Conservation (phyloP, 2,329 filamentous ascomycete genomes). For the Fonsecaea erecta region DNA sequence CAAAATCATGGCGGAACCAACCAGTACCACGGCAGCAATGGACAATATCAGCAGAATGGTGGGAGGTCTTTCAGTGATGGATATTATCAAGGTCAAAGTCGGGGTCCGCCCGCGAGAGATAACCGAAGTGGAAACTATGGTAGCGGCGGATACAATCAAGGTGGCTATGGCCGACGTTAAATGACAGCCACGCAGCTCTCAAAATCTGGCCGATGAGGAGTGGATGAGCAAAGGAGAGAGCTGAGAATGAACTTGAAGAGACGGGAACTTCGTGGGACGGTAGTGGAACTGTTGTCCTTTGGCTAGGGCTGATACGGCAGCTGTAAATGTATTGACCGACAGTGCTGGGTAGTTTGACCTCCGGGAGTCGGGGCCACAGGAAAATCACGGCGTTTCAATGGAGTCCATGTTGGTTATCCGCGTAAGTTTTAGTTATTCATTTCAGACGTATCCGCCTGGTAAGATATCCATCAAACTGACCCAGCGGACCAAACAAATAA, state of each 20-base stretch:
- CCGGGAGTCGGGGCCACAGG: background rate
- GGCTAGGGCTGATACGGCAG: background rate
- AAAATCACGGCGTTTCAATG: background rate
- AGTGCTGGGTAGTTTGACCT: background rate
- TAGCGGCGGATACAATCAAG: conserved; percentile 28
- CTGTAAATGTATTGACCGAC: background rate
- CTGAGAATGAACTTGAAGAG: background rate
- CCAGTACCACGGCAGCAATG: conserved; percentile 36
- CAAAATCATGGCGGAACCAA: conserved; percentile 41
- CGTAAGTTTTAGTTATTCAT: too few species aligned
- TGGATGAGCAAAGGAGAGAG: background rate
- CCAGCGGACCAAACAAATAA: background rate
- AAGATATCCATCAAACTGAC: background rate
- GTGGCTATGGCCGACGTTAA: conserved; percentile 29
- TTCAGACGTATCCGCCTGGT: too few species aligned
- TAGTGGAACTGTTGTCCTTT: background rate
- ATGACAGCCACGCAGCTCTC: background rate
- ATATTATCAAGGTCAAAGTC: conserved; percentile 29
- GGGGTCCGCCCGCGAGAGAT: conserved; percentile 24
- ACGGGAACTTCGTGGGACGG: background rate
- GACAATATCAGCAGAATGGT: conserved; percentile 30
- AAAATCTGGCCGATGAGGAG: background rate
- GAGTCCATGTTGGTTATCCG: background rate
- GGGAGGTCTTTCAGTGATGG: conserved; percentile 27
- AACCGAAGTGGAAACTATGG: conserved; percentile 29